These are phyloP conservation scores for Daedalea quercina DNA, from an alignment of 768 basidiomycete genomes.

Conservation along the genomic window DNA sequence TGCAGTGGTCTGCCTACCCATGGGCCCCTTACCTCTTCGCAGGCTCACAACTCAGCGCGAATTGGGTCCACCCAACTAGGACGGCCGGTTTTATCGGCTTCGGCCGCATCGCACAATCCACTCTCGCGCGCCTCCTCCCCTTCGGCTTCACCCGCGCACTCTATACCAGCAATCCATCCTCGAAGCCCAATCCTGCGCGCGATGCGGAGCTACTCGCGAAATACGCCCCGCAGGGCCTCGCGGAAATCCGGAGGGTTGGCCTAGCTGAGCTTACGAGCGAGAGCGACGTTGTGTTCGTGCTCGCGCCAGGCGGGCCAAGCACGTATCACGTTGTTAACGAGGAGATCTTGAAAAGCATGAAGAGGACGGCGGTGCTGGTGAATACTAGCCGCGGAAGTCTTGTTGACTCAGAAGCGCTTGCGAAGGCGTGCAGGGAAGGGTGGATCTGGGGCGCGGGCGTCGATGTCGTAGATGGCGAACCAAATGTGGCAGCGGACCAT, in stretches of 20 bases:
- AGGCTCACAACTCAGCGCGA: conserved; percentile 71
- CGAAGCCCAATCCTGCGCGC: conserved; percentile 33
- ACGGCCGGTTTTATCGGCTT: conserved; percentile 93
- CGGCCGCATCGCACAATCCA: conserved; percentile 87
- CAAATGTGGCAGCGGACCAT: conserved; percentile 65
- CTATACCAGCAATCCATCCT: conserved; percentile 56
- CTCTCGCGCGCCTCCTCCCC: conserved; percentile 68
- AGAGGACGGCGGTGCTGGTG: conserved; percentile 72
- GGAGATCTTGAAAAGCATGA: conserved; percentile 76
- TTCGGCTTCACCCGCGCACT: conserved; percentile 76
- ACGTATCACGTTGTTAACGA: conserved; percentile 74
- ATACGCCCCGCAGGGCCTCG: conserved; percentile 18
- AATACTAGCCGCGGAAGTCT: conserved; percentile 83
- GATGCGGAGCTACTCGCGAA: conserved; percentile 27
- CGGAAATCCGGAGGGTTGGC: conserved; percentile 47
- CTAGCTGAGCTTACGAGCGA: conserved; percentile 64
- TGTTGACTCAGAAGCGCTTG: conserved; percentile 87
- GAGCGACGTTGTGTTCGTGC: conserved; percentile 81
- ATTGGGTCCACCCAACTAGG: conserved; percentile 39
- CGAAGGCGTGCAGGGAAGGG: conserved; percentile 63
- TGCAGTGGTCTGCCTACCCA: conserved; percentile 68
- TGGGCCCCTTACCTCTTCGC: conserved; percentile 86
- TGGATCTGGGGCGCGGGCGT: conserved; percentile 91
- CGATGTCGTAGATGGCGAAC: conserved; percentile 94
- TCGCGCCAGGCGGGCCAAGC: conserved; percentile 65